Percentiles rank a stretch among this genome's conserved stretches.
Conservation (phyloP, 345 rosid genomes). For the Pistacia atlantica region DNA sequence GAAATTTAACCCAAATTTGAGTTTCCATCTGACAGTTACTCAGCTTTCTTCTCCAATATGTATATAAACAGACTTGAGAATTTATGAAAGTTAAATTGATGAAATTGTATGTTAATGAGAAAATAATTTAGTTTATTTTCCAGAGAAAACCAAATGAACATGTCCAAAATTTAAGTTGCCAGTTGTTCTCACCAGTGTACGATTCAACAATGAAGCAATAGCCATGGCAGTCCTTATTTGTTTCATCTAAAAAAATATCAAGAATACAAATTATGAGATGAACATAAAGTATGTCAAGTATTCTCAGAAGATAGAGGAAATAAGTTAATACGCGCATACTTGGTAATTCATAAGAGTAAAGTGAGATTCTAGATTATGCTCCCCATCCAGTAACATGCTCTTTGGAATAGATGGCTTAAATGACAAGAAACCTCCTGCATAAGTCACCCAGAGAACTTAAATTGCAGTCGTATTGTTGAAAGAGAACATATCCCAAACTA, state of each 20-base stretch:
- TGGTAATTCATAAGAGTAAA: slow-evolving; percentile 82
- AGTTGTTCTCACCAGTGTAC: slow-evolving; percentile 76
- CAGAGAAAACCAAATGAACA: neutral
- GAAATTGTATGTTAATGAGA: neutral
- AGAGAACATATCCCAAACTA: slow-evolving; percentile 6
- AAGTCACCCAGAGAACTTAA: slow-evolving; percentile 25
- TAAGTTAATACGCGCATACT: slow-evolving; percentile 46
- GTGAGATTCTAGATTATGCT: slow-evolving; percentile 78
- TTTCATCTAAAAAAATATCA: slow-evolving; percentile 59
- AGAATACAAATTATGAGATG: slow-evolving; percentile 22
- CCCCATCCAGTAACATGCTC: slow-evolving; percentile 79
- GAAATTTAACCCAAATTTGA: neutral
- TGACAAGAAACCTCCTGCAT: slow-evolving; percentile 88
- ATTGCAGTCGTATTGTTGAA: neutral
- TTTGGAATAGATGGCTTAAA: slow-evolving; percentile 89
- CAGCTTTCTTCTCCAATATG: neutral
- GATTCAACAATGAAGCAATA: slow-evolving; percentile 78
- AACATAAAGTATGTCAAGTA: slow-evolving; percentile 14
- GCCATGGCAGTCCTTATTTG: slow-evolving; percentile 95
- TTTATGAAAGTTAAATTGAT: neutral
- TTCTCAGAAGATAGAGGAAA: slow-evolving; percentile 20
- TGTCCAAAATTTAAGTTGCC: slow-evolving; percentile 7
- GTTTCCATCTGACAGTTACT: neutral
- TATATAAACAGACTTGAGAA: neutral
- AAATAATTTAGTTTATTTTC: slow-evolving; percentile 1